These are phyloP conservation scores for Tanacetum coccineum DNA, from an alignment of 129 eudicot species.

Conservation along the genomic window DNA sequence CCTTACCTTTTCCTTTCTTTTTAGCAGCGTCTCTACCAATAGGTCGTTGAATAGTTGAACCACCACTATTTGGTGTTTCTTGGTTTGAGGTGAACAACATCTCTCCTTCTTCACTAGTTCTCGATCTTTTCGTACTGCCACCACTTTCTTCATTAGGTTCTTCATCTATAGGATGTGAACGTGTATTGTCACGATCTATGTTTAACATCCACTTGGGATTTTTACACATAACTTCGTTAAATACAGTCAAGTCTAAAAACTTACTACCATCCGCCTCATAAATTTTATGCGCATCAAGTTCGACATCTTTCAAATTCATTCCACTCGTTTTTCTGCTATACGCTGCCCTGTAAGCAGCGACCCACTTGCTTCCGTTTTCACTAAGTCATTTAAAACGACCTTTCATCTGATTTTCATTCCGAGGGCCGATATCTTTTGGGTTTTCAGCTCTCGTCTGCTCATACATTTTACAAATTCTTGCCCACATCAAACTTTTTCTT, in stretches of 20 bases:
- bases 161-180: no score
- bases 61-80: background rate
- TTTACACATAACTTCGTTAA: constrained; percentile 6
- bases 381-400: constrained; percentile 13
- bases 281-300: constrained; percentile 8
- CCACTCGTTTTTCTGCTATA: background rate
- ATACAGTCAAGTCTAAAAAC: background rate
- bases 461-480: background rate
- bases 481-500: background rate
- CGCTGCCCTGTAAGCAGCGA: background rate
- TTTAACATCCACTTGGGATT: background rate
- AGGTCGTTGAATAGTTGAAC: background rate
- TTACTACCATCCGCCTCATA: background rate
- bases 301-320: constrained; percentile 7
- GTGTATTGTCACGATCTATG: background rate
- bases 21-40: background rate
- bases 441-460: background rate
- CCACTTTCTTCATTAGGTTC: background rate
- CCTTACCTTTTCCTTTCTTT: background rate
- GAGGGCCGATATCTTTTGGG: background rate
- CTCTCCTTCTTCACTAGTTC: background rate
- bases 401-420: background rate
- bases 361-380: background rate
- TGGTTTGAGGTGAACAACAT: background rate
- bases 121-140: background rate